Evolutionary conservation across 2,329 filamentous ascomycete genomes (phyloP).

Genomic region (Claviceps sp.): DNA sequence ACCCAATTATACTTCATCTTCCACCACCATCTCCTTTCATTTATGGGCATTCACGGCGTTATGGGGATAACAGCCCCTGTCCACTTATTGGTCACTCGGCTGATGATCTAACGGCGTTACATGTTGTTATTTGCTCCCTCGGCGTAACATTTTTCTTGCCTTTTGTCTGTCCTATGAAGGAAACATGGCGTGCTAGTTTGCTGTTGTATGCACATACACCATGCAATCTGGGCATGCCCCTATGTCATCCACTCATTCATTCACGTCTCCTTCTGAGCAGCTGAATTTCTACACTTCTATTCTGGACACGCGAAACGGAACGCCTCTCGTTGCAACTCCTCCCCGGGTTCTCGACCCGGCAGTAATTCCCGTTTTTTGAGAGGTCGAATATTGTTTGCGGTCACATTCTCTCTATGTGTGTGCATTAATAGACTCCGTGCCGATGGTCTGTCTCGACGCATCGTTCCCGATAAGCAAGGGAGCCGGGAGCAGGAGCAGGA

Average conservation of each 20-base stretch:
- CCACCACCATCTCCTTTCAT: constrained; percentile 15
- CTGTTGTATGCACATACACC: neutral
- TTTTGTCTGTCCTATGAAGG: neutral
- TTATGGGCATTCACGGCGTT: constrained; percentile 30
- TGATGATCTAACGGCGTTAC: constrained; percentile 24
- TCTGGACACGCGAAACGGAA: constrained; percentile 3
- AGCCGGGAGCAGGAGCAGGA: neutral
- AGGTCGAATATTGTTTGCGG: neutral
- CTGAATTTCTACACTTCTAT: constrained; percentile 5
- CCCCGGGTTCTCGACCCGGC: neutral
- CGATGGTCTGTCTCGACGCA: neutral
- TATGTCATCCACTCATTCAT: constrained; percentile 5
- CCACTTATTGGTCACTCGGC: constrained; percentile 19
- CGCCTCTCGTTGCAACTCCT: neutral
- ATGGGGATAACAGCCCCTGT: constrained; percentile 25
- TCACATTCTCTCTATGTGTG: neutral
- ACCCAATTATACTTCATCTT: constrained; percentile 16
- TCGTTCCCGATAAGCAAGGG: neutral
- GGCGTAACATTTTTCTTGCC: constrained; percentile 19
- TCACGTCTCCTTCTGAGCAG: constrained; percentile 1
- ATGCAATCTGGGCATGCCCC: neutral
- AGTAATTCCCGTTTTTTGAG: neutral
- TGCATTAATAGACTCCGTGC: neutral
- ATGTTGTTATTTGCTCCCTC: constrained; percentile 13
- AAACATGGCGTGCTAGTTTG: neutral